Conservation (phyloP, 441 rosid genomes). For the Theobroma grandiflorum region DNA sequence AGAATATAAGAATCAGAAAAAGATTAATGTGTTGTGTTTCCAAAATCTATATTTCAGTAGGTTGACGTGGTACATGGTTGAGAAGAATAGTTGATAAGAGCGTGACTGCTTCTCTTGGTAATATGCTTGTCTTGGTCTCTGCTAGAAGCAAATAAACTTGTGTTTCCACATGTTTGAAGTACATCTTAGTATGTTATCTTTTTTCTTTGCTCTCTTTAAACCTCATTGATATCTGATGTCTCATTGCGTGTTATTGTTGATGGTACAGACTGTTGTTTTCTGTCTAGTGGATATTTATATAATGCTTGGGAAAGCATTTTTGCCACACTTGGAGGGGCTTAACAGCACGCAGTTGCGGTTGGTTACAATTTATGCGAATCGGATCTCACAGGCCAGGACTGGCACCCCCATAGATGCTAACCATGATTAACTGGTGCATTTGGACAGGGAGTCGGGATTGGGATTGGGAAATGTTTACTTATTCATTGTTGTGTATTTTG, state of each 20-base stretch:
- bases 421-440: conserved; percentile 42
- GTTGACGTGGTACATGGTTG: neutral
- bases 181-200: neutral
- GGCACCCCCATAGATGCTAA: conserved; percentile 67
- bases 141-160: neutral
- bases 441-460: conserved; percentile 17
- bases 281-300: conserved; percentile 98
- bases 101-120: neutral
- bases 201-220: neutral
- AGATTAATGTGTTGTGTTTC: neutral
- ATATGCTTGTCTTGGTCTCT: neutral
- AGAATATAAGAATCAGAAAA: neutral
- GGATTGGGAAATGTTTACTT: conserved; percentile 29
- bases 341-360: conserved; percentile 89
- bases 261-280: conserved; percentile 91
- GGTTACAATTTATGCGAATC: conserved; percentile 96
- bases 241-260: conserved; percentile 13
- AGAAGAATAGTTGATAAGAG: neutral
- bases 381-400: conserved; percentile 96
- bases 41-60: neutral
- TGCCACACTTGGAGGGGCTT: conserved; percentile 92
- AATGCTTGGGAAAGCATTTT: conserved; percentile 96
- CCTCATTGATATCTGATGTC: neutral
- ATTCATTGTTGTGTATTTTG: conserved; percentile 50
- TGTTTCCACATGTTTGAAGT: neutral